Evolutionary conservation across 2,329 filamentous ascomycete species (phyloP).

Genomic region (Lomentospora prolificans): DNA sequence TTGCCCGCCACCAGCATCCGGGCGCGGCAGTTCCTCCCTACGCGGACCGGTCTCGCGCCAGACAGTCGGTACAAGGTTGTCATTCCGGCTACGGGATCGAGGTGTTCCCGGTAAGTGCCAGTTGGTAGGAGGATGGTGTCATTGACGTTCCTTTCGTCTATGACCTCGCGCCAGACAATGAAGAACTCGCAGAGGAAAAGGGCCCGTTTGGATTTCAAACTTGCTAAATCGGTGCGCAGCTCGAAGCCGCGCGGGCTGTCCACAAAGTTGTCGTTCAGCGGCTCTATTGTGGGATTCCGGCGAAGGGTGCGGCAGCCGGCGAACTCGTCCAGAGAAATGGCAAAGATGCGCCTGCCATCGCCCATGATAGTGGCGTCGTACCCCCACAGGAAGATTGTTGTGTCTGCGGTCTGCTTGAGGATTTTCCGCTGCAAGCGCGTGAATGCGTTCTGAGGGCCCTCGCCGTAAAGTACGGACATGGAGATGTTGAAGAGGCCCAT

Average conservation of each 20-base stretch:
- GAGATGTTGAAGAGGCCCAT: slow-evolving; percentile 23
- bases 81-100: not conserved
- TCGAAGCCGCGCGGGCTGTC: not conserved
- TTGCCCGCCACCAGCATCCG: not conserved
- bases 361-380: slow-evolving; percentile 4
- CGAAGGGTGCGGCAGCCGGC: slow-evolving; percentile 8
- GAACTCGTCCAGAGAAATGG: slow-evolving; percentile 5
- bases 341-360: not conserved
- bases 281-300: not conserved
- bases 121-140: not conserved
- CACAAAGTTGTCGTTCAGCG: slow-evolving; percentile 2
- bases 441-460: slow-evolving; percentile 20
- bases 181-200: not conserved
- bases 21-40: not conserved
- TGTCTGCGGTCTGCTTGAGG: slow-evolving; percentile 20
- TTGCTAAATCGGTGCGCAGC: not conserved
- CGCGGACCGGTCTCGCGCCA: slow-evolving; percentile 1
- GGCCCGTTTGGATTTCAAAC: not conserved
- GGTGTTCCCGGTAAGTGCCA: not conserved
- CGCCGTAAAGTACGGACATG: slow-evolving; percentile 24
- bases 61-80: not conserved
- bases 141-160: not conserved
- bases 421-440: slow-evolving; percentile 23
- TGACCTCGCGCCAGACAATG: not conserved
- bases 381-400: slow-evolving; percentile 4